A percentile compares a stretch with the other conserved stretches of the same genome.
These are phyloP conservation scores for Beauveria rudraprayagi DNA, from an alignment of 2,329 filamentous ascomycete species.

Conservation along the genomic window DNA sequence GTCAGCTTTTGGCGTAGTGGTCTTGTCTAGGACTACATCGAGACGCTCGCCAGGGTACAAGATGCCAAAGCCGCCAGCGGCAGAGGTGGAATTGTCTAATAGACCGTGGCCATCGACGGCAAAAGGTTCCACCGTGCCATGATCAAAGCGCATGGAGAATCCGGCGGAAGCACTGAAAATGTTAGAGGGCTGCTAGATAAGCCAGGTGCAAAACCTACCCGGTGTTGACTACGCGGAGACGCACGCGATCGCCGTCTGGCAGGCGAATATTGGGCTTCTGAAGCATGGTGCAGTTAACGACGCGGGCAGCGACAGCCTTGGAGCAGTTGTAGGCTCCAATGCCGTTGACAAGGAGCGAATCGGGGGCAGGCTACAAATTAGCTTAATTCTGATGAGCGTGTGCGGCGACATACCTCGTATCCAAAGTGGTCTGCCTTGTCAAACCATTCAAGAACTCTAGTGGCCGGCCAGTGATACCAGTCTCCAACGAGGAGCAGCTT, in stretches of 20 bases:
- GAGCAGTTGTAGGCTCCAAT: slow-evolving; percentile 14
- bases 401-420: slow-evolving; percentile 4
- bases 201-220: slow-evolving; percentile 11
- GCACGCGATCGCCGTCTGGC: slow-evolving; percentile 8
- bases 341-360: slow-evolving; percentile 14
- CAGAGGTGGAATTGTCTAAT: slow-evolving; percentile 3
- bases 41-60: slow-evolving; percentile 18
- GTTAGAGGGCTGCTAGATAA: not conserved
- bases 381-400: not conserved
- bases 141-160: slow-evolving; percentile 9
- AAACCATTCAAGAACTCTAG: slow-evolving; percentile 10
- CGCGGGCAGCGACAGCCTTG: slow-evolving; percentile 15
- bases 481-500: slow-evolving; percentile 10
- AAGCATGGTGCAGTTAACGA: slow-evolving; percentile 10
- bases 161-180: slow-evolving; percentile 10
- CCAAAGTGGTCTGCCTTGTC: slow-evolving; percentile 12
- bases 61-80: slow-evolving; percentile 13
- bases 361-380: slow-evolving; percentile 13
- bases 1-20: not conserved
- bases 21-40: slow-evolving; percentile 11
- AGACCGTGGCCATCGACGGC: slow-evolving; percentile 15
- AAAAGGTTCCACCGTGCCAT: slow-evolving; percentile 14
- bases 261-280: slow-evolving; percentile 11
- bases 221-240: slow-evolving; percentile 15
- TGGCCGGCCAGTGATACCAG: slow-evolving; percentile 12